Conservation (phyloP, 2,329 filamentous ascomycete genomes). For the Blastomyces gilchristii region DNA sequence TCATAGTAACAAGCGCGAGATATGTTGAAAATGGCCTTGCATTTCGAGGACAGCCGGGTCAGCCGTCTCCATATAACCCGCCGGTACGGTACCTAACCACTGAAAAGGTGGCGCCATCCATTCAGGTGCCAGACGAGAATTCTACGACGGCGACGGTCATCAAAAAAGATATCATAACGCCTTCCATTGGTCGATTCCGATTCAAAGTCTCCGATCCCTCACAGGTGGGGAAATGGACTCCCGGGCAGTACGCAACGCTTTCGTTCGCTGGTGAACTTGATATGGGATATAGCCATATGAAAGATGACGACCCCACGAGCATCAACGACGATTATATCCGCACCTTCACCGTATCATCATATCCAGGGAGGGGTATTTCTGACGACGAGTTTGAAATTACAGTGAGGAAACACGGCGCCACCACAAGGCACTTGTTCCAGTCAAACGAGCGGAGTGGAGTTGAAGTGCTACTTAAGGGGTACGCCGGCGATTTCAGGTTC, state of each 20-base stretch:
- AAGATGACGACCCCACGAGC: conserved; percentile 64
- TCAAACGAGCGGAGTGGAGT: conserved; percentile 45
- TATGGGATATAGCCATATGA: conserved; percentile 71
- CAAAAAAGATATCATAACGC: conserved; percentile 51
- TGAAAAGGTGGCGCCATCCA: conserved; percentile 39
- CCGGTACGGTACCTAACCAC: conserved; percentile 52
- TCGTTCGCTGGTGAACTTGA: conserved; percentile 61
- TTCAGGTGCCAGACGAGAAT: conserved; percentile 11
- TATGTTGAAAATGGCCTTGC: conserved; percentile 56
- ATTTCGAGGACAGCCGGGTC: conserved; percentile 52
- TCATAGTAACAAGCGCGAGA: conserved; percentile 51
- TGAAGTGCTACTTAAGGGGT: conserved; percentile 59
- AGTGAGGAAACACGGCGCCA: conserved; percentile 56
- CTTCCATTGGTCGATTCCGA: conserved; percentile 56
- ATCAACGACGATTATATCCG: conserved; percentile 77
- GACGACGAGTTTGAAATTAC: conserved; percentile 59
- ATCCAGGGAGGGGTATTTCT: conserved; percentile 33
- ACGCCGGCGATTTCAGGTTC: conserved; percentile 56
- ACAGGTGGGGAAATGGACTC: conserved; percentile 42
- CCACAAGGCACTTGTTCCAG: conserved; percentile 55
- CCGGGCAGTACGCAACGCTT: conserved; percentile 70
- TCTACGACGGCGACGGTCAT: conserved; percentile 46
- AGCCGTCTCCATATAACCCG: conserved; percentile 70
- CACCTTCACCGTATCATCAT: conserved; percentile 70
- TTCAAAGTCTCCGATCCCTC: conserved; percentile 40